Evolutionary conservation across 2,329 filamentous ascomycete species (phyloP).

Genomic region (Balansia obtecta): DNA sequence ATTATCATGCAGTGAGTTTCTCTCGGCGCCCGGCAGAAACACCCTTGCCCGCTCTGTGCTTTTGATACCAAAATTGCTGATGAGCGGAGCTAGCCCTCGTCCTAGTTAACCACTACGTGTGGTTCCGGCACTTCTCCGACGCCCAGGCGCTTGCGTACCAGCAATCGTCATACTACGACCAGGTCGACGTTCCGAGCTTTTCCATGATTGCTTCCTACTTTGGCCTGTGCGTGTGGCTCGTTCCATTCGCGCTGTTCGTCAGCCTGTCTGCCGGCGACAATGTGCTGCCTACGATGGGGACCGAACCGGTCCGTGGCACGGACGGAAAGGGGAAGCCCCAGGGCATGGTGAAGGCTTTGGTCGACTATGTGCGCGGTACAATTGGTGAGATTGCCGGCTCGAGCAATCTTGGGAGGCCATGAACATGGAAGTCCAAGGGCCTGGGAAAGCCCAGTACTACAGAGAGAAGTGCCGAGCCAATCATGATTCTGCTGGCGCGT

Average conservation of each 20-base stretch:
- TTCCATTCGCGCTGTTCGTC: conserved; percentile 91
- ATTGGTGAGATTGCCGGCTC: conserved; percentile 33
- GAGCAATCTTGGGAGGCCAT: conserved; percentile 12
- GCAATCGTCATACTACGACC: conserved; percentile 50
- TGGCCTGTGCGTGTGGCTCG: conserved; percentile 90
- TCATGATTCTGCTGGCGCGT: background rate
- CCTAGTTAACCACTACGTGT: conserved; percentile 81
- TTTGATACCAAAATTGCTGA: background rate
- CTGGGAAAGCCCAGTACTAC: background rate
- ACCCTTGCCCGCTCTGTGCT: background rate
- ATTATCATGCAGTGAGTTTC: conserved; percentile 56
- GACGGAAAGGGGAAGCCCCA: conserved; percentile 41
- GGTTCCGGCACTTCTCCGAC: conserved; percentile 85
- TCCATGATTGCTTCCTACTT: conserved; percentile 95
- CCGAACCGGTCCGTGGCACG: conserved; percentile 35
- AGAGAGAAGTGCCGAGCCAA: background rate
- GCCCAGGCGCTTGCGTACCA: conserved; percentile 45
- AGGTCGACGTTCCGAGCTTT: conserved; percentile 60
- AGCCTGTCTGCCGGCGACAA: conserved; percentile 91
- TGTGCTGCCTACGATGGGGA: conserved; percentile 84
- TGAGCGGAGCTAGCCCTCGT: conserved; percentile 53
- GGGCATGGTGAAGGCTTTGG: conserved; percentile 54
- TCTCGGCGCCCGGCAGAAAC: background rate
- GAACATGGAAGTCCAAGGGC: background rate
- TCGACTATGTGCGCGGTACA: conserved; percentile 42